Evolutionary conservation across 202 grass and related monocot species (phyloP).

Genomic region (Zizania palustris): DNA sequence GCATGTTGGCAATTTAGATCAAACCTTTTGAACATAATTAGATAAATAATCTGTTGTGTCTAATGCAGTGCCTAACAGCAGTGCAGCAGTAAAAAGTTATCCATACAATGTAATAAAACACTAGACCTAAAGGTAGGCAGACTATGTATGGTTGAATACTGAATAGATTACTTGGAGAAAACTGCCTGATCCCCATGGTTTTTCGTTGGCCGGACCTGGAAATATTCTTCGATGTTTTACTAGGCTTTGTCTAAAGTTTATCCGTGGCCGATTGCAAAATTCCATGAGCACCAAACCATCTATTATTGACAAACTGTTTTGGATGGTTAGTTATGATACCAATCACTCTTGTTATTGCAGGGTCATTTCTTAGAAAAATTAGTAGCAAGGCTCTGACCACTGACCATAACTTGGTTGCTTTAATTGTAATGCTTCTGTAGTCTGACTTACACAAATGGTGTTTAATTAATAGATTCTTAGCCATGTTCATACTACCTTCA

Average conservation of each 20-base stretch:
- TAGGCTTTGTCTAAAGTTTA: conserved; percentile 10
- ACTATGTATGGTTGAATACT: neutral
- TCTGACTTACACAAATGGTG: conserved; percentile 14
- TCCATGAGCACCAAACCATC: conserved; percentile 16
- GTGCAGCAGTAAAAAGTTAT: neutral
- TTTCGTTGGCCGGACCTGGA: neutral
- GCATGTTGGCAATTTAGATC: neutral
- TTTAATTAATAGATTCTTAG: conserved; percentile 1
- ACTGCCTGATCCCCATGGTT: neutral
- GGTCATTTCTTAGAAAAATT: conserved; percentile 13
- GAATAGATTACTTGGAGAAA: neutral
- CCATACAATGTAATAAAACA: neutral
- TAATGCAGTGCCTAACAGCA: neutral
- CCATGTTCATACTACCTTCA: neutral
- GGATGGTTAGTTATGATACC: conserved; percentile 7
- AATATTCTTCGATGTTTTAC: neutral
- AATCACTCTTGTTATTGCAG: conserved; percentile 15
- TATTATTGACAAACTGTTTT: conserved; percentile 27
- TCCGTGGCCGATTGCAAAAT: neutral
- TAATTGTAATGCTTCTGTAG: neutral
- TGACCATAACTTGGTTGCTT: conserved; percentile 4
- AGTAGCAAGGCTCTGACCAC: neutral
- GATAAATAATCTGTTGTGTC: neutral
- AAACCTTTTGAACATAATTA: neutral
- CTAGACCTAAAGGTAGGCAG: neutral